Evolutionary conservation across 495 filamentous ascomycete species (phyloP), one percentile per base, ranked within the genome.

Genomic region (Xylaria grammica): DNA sequence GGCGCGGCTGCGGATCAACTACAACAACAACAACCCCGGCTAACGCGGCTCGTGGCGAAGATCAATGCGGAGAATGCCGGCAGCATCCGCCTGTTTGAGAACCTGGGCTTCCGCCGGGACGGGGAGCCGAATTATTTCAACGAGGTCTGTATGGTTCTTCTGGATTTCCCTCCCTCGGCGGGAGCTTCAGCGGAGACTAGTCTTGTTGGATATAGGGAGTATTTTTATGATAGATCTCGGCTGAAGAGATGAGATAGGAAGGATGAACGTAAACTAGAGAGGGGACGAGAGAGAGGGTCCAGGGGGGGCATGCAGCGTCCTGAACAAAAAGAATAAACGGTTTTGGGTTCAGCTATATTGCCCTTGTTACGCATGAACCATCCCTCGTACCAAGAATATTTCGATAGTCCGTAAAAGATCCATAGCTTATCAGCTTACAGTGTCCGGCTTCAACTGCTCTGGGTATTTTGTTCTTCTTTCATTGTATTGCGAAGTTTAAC

Each of bases 111-210:
- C 22, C 51, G 58, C 58, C 75, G 80, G 53, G 72, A 78, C 13
- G 81, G 78, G 0, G 78, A 68, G 3, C 74, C 71, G 53, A 80
- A 85, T 57, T 85, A 82, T 60, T 85, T 85, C 67, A 80, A 79
- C 0, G 82, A 85, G 74, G 63, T 84, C 19, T 72, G 75, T 65
- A 57, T 84, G 48, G 75, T 78, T n/a, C 65, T 78, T 15, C 62
- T 67, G 17, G 72, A 71, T 29, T 60, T 76, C 13, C 20, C 42
- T 6, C 29, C 30, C 1, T 11, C 6, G 44, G 22, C 19, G 7
- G 11, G 17, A 30, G 46, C 10, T 61, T 26, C n/a, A n/a, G n/a
- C 55, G 22, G 45, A 40, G 27, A 20, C 17, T 40, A 30, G 29
- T 38, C 11, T 9, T 1, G 9, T 6, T 54, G 15, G 36, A 13